Conservation (phyloP, 169 alveolate species). For the Plasmodium inui region DNA sequence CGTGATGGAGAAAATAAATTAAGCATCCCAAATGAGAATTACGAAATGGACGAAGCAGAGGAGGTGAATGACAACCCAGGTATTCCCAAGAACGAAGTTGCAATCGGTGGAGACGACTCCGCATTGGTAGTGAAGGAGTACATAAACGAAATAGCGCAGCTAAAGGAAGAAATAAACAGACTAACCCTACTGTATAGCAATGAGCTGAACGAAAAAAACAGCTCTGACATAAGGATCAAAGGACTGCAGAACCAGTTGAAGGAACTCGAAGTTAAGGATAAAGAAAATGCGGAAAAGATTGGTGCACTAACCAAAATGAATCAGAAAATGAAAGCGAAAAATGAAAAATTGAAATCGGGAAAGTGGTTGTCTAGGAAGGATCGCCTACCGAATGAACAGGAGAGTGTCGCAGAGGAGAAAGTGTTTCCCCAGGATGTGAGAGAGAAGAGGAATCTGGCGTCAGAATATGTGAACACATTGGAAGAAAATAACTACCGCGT, state of each 20-base stretch:
- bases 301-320: background rate
- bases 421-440: background rate
- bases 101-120: background rate
- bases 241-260: slow-evolving; percentile 1
- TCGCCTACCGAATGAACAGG: background rate
- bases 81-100: background rate
- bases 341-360: slow-evolving; percentile 1
- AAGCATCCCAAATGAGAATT: background rate
- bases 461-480: background rate
- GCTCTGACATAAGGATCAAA: slow-evolving; percentile 25
- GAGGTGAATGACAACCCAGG: background rate
- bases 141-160: slow-evolving; percentile 14
- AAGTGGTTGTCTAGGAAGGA: slow-evolving; percentile 2
- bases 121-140: background rate
- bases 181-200: slow-evolving; percentile 35
- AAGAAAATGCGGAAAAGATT: slow-evolving; percentile 18
- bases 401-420: background rate
- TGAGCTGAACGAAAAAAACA: slow-evolving; percentile 47
- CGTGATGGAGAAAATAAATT: background rate
- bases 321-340: background rate
- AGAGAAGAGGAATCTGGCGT: background rate
- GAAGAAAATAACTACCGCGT: slow-evolving; percentile 21
- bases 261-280: slow-evolving; percentile 9
- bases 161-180: slow-evolving; percentile 55
- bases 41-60: background rate